Evolutionary conservation across 345 rosid genomes (phyloP).

Genomic region (Sisymbrium irio): DNA sequence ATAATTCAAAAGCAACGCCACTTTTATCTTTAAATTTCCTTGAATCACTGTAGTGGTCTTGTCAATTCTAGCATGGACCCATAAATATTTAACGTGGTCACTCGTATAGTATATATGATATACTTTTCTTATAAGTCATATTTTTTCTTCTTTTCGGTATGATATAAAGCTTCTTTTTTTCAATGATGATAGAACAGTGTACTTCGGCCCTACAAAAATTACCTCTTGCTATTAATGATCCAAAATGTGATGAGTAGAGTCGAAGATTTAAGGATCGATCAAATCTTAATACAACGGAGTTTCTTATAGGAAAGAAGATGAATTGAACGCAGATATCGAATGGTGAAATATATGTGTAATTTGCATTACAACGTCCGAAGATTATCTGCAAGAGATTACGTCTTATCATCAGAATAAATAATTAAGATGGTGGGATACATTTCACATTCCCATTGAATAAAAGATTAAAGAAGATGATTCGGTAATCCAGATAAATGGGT

Average conservation of each 20-base stretch:
- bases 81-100: slow-evolving; percentile 37
- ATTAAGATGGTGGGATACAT: slow-evolving; percentile 23
- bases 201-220: slow-evolving; percentile 24
- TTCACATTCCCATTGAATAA: slow-evolving; percentile 24
- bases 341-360: not conserved
- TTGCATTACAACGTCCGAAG: not conserved
- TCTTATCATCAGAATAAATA: not conserved
- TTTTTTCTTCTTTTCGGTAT: slow-evolving; percentile 4
- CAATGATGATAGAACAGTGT: slow-evolving; percentile 29
- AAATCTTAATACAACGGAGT: slow-evolving; percentile 7
- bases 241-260: slow-evolving; percentile 12
- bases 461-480: slow-evolving; percentile 18
- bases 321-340: not conserved
- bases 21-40: slow-evolving; percentile 21
- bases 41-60: slow-evolving; percentile 33
- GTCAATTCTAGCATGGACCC: slow-evolving; percentile 40
- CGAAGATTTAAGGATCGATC: slow-evolving; percentile 26
- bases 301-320: not conserved
- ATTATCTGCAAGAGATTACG: not conserved
- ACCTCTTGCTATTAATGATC: slow-evolving; percentile 17
- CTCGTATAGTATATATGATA: slow-evolving; percentile 31
- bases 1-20: slow-evolving; percentile 26
- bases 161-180: slow-evolving; percentile 28
- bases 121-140: slow-evolving; percentile 28
- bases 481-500: slow-evolving; percentile 20